Evolutionary conservation across 2,329 filamentous ascomycete genomes (phyloP).

Genomic region (Parafenestella ontariensis): DNA sequence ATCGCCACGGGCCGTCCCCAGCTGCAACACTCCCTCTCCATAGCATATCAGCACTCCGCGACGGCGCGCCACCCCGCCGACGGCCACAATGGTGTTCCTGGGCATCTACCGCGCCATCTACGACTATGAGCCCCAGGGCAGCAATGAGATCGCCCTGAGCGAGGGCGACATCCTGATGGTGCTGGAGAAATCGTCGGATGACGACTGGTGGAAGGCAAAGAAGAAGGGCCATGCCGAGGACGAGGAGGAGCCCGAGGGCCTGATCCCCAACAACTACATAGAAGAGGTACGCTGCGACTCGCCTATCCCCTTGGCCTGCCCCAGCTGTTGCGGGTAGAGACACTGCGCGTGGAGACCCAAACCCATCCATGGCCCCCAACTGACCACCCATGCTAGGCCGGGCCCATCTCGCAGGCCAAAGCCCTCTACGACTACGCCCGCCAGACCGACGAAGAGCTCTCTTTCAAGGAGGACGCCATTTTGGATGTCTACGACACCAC

Average conservation of each 20-base stretch:
- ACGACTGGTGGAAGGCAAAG: slow-evolving; percentile 96
- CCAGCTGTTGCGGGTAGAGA: too few relatives aligned
- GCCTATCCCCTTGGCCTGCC: not conserved
- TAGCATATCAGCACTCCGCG: not conserved
- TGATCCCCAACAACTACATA: slow-evolving; percentile 94
- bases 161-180: slow-evolving; percentile 92
- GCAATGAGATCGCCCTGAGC: slow-evolving; percentile 81
- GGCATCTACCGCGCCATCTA: slow-evolving; percentile 91
- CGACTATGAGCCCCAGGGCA: slow-evolving; percentile 87
- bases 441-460: slow-evolving; percentile 97
- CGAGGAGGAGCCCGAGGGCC: slow-evolving; percentile 86
- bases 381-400: slow-evolving; percentile 58
- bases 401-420: slow-evolving; percentile 73
- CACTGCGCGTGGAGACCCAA: too few relatives aligned
- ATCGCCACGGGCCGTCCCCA: slow-evolving; percentile 22
- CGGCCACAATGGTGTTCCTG: slow-evolving; percentile 78
- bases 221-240: slow-evolving; percentile 81
- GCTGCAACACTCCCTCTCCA: slow-evolving; percentile 19
- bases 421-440: slow-evolving; percentile 98
- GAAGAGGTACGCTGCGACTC: slow-evolving; percentile 74
- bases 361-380: not conserved
- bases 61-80: slow-evolving; percentile 22
- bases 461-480: slow-evolving; percentile 86
- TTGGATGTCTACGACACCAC: slow-evolving; percentile 87
- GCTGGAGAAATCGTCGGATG: slow-evolving; percentile 75